Evolutionary conservation across 2,329 filamentous ascomycete species (phyloP).

Genomic region (Neofusicoccum sp.): DNA sequence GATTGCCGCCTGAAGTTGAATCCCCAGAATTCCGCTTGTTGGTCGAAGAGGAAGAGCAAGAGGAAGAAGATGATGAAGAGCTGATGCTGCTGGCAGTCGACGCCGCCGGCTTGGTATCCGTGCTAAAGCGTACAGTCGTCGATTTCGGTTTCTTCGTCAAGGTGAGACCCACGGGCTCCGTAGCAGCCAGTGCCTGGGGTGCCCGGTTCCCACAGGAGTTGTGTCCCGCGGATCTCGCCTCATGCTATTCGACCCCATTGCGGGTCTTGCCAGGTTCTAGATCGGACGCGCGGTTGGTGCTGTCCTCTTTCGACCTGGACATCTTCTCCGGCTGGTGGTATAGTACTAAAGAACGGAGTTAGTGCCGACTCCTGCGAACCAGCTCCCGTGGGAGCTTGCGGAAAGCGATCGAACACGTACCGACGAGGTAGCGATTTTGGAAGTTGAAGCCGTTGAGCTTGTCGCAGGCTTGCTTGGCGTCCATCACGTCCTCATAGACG

Average conservation of each 20-base stretch:
- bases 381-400: background rate
- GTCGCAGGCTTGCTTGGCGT: slow-evolving; percentile 98
- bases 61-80: slow-evolving; percentile 17
- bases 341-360: slow-evolving; percentile 54
- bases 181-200: slow-evolving; percentile 15
- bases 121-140: slow-evolving; percentile 18
- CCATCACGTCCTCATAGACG: slow-evolving; percentile 98
- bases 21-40: slow-evolving; percentile 11
- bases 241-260: slow-evolving; percentile 90
- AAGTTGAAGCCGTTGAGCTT: slow-evolving; percentile 99
- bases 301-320: slow-evolving; percentile 85
- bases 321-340: slow-evolving; percentile 80
- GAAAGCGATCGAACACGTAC: slow-evolving; percentile 57
- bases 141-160: slow-evolving; percentile 12
- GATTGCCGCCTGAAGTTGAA: slow-evolving; percentile 6
- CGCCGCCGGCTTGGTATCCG: slow-evolving; percentile 15
- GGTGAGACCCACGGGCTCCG: slow-evolving; percentile 22
- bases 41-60: slow-evolving; percentile 6
- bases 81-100: slow-evolving; percentile 12
- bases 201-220: slow-evolving; percentile 16
- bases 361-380: background rate
- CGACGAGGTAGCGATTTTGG: slow-evolving; percentile 97
- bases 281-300: slow-evolving; percentile 12
- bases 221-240: slow-evolving; percentile 51
- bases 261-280: slow-evolving; percentile 98